Percentiles rank a stretch among this genome's conserved stretches.
These are phyloP conservation scores for Dendrothele bispora DNA, from an alignment of 768 basidiomycete species.

Conservation along the genomic window DNA sequence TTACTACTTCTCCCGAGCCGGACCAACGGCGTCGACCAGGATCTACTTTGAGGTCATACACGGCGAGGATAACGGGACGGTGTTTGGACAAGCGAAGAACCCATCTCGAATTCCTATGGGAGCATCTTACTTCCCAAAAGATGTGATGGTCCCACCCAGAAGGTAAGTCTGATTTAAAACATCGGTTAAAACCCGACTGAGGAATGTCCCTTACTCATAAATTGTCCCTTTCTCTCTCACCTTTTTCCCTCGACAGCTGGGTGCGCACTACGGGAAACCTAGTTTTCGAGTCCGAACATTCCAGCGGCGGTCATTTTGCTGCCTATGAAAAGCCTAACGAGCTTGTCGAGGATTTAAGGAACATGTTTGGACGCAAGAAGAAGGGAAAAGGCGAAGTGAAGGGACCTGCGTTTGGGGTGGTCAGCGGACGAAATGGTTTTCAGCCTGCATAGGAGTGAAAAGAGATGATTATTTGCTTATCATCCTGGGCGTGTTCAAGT, in stretches of 20 bases:
- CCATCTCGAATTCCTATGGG: neutral
- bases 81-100: neutral
- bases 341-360: slow-evolving; percentile 32
- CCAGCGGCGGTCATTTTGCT: neutral
- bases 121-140: slow-evolving; percentile 1
- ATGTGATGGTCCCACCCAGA: neutral
- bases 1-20: slow-evolving; percentile 28
- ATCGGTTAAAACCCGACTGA: no score
- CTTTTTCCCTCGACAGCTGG: slow-evolving; percentile 3
- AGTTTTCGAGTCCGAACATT: slow-evolving; percentile 5
- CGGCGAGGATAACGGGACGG: slow-evolving; percentile 7
- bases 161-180: neutral
- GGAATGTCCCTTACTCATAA: no score
- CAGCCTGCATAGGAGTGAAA: no score
- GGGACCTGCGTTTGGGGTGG: slow-evolving; percentile 33
- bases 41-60: slow-evolving; percentile 17
- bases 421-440: slow-evolving; percentile 27
- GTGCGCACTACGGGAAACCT: neutral
- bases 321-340: slow-evolving; percentile 11
- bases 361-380: slow-evolving; percentile 41
- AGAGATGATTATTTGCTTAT: no score
- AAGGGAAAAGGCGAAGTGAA: no score
- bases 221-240: neutral
- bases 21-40: slow-evolving; percentile 20
- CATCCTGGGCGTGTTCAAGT: no score